phyloP scores from a whole-genome alignment of 2,329 filamentous ascomycete species.

The Endothia cerciana region DNA sequence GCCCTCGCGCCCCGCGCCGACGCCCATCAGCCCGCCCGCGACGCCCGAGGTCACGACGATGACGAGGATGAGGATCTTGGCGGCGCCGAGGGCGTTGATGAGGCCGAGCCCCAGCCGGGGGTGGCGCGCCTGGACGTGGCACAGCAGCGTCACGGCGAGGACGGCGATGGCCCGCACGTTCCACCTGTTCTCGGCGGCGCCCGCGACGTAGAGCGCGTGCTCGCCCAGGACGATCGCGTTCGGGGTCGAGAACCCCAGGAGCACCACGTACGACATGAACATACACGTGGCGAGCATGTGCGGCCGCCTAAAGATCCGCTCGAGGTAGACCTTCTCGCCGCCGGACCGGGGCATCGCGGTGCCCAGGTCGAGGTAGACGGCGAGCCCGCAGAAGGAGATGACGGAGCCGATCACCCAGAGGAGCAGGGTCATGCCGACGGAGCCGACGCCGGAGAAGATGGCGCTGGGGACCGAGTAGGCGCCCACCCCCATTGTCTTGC shows the following conservation, averaged over 20 bases:
- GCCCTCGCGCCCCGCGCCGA: slow-evolving; percentile 33
- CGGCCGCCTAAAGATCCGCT: slow-evolving; percentile 55
- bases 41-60: slow-evolving; percentile 49
- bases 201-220: slow-evolving; percentile 53
- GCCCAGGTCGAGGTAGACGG: slow-evolving; percentile 51
- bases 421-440: slow-evolving; percentile 56
- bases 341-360: slow-evolving; percentile 50
- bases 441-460: slow-evolving; percentile 58
- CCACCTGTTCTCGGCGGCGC: slow-evolving; percentile 46
- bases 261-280: slow-evolving; percentile 54
- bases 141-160: slow-evolving; percentile 49
- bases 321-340: slow-evolving; percentile 58
- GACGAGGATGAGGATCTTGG: slow-evolving; percentile 54
- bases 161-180: slow-evolving; percentile 54
- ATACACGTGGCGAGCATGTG: slow-evolving; percentile 57
- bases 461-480: slow-evolving; percentile 61
- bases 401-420: slow-evolving; percentile 57
- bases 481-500: slow-evolving; percentile 46
- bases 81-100: slow-evolving; percentile 52
- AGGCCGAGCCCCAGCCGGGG: slow-evolving; percentile 51
- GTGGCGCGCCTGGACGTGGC: slow-evolving; percentile 50
- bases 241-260: slow-evolving; percentile 55
- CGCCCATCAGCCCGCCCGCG: slow-evolving; percentile 41
- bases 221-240: slow-evolving; percentile 57
- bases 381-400: slow-evolving; percentile 49